These are phyloP conservation scores for Schwanniomyces pseudopolymorphus DNA, from an alignment of 805 yeast species.

Conservation along the genomic window DNA sequence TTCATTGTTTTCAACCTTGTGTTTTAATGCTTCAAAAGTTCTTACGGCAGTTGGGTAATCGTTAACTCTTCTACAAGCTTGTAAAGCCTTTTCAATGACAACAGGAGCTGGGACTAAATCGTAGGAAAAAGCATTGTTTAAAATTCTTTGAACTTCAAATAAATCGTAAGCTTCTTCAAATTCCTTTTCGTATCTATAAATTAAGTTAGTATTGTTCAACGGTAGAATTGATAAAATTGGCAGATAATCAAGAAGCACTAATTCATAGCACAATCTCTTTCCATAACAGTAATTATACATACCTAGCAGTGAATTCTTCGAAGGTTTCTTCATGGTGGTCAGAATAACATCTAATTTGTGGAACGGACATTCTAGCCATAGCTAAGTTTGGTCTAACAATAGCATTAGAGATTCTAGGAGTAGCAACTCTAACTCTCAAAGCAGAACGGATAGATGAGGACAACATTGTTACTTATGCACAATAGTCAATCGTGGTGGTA, in stretches of 20 bases:
- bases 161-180: conserved; percentile 63
- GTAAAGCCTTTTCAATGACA: conserved; percentile 91
- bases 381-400: conserved; percentile 23
- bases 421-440: conserved; percentile 34
- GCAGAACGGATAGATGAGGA: conserved; percentile 43
- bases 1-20: conserved; percentile 90
- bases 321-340: conserved; percentile 89
- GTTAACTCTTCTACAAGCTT: conserved; percentile 98
- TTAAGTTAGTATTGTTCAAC: background rate
- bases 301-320: conserved; percentile 88
- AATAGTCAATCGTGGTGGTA: background rate
- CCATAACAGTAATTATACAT: conserved; percentile 20
- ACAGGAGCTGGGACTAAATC: conserved; percentile 98
- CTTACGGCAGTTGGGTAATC: conserved; percentile 98
- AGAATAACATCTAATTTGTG: conserved; percentile 66
- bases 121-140: conserved; percentile 97
- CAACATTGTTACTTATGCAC: conserved; percentile 24
- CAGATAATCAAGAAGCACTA: background rate
- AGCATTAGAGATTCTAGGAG: conserved; percentile 27
- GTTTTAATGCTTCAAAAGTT: conserved; percentile 95
- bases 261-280: background rate
- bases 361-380: conserved; percentile 20
- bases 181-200: conserved; percentile 80
- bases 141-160: conserved; percentile 70
- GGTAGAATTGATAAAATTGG: background rate